Base-by-base conservation (phyloP, 106 monocot genomes). In the Chionographis japonica region DNA sequence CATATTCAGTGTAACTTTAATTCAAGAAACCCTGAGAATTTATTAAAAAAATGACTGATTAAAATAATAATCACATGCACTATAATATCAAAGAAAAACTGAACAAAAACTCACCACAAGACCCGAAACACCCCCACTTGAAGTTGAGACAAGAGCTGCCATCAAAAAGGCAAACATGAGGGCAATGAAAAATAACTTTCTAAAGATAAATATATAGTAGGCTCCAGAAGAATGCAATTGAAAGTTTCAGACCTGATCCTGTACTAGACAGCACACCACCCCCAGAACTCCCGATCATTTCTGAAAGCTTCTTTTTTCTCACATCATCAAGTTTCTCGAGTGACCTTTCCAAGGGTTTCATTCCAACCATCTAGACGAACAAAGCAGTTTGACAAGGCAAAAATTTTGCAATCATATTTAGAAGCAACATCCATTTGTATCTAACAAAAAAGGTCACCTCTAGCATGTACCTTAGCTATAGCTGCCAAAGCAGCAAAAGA, bases 251-350 rank as follows among this genome's bases (percentile, higher is more conserved):
- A 80, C 87, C 90, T 75, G 80, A 61, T 63, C 90, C 91, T 12
- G 68, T 63, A 62, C 63, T 73, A 53, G 74, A 52, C 5, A 60
- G 43, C 37, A 71, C 65, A 77, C 66, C 71, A 77, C 72, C 67
- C 60, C 75, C 65, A 43, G 94, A 77, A 43, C 56, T 67, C 27
- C 95, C 90, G 68, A 98, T 98, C 98, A 98, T 87, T 80, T 98
- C 98, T 46, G 98, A 93, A 10, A 98, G 80, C 60, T 98, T 98
- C 77, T 93, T 98, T 74, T 93, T 90, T 52, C 98, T 90, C 17
- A 98, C 93, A 8, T 98, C 98, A 74, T 98, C 98, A 72, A 98
- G 81, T 73, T 98, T 98, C 68, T 98, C 98, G 38, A 98, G 39
- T 37, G 98, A 88, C 58, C 80, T 93, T 79, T 98, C 98, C 59